Evolutionary conservation across 306 rosid genomes (phyloP), one percentile per base, ranked within the genome.

Genomic region (Erythrophleum fordii): DNA sequence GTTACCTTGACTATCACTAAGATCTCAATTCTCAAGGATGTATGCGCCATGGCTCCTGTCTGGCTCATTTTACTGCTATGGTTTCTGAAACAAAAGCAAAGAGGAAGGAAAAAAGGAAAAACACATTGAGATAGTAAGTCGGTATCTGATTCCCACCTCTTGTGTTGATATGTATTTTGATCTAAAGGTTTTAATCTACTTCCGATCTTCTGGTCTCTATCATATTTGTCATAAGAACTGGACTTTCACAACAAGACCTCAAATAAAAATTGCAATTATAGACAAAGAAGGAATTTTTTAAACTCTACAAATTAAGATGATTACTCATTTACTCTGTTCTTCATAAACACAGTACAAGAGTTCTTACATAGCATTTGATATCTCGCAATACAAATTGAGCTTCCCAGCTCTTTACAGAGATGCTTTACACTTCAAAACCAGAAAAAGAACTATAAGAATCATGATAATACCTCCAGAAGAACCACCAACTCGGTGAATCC

Each of bases 401-500:
- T 53, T 84, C 86, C 82, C 81, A 78, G 83, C 58, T 39, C 73
- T 66, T 46, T 3, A 84, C 25, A 85, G 29, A 74, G 90, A 92
- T 17, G 97, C 91, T 86, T 88, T 92, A 73, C 77, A 90, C 85
- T 88, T 93, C 85, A 93, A 81, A 82, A 95, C 84, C 61, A 95
- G 85, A 34, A 91, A 90, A 81, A 95, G 97, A 84, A 95, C 42
- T 68, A 91, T 31, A 48, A 95, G 93, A 78, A 86, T 77, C 10
- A 84, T 45, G 35, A 90, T 42, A 37, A 93, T 89, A 75, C 99
- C 97, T 6, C 86, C 83, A 0, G 98, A 93, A 79, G 99, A 93
- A 80, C 99, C 98, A 23, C 91, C 87, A 71, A 92, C 94, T 77
- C 97, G 90, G 72, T 93, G 94, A 78, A 95, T 93, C 98, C 97